Percentiles rank a stretch among this genome's conserved stretches.
Conservation (phyloP, 2,329 filamentous ascomycete species). For the Colletotrichum sp. region DNA sequence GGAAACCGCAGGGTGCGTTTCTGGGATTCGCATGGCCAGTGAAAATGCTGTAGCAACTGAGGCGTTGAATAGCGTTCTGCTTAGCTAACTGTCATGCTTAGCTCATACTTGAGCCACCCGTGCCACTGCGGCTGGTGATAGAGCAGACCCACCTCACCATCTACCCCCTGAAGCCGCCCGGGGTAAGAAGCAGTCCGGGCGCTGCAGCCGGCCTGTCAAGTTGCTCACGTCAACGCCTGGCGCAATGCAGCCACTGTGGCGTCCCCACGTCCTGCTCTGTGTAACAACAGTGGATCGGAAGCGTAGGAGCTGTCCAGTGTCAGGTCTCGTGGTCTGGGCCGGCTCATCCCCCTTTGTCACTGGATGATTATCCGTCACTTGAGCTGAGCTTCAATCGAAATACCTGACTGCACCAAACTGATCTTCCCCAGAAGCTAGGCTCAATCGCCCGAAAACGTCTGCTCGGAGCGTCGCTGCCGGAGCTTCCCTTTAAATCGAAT, state of each 20-base stretch:
- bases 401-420: not conserved
- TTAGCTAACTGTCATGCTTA: not conserved
- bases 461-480: not conserved
- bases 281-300: not conserved
- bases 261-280: conserved; percentile 3
- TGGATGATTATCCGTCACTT: not conserved
- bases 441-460: not conserved
- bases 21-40: not conserved
- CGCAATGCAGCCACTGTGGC: not conserved
- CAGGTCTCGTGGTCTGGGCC: not conserved
- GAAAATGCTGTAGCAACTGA: conserved; percentile 3
- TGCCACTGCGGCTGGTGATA: not conserved
- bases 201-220: not conserved
- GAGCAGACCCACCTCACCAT: not conserved
- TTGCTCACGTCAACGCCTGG: not conserved
- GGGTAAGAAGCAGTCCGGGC: not conserved
- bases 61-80: not conserved
- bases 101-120: not conserved
- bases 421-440: not conserved
- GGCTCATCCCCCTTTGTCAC: not conserved
- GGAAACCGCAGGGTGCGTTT: conserved; percentile 1
- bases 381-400: not conserved
- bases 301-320: not conserved
- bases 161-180: not conserved
- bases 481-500: not conserved